These are phyloP conservation scores for Hyphodiscus sp. DNA, from an alignment of 2,329 filamentous ascomycete species.

Conservation along the genomic window DNA sequence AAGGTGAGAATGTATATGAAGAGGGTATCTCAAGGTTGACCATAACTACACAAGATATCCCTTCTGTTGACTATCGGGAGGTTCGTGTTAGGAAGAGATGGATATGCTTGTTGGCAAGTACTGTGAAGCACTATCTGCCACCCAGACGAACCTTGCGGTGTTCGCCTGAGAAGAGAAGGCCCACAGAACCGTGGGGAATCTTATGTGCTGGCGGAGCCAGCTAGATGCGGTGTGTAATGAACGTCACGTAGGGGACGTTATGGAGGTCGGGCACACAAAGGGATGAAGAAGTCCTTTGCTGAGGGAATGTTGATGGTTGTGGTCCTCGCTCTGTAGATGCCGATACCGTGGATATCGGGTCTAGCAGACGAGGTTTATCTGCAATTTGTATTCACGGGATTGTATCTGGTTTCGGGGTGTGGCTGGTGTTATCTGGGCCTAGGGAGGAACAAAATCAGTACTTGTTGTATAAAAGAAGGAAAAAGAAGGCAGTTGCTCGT, in stretches of 20 bases:
- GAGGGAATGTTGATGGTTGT: slow-evolving; percentile 76
- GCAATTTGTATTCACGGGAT: slow-evolving; percentile 34
- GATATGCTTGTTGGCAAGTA: slow-evolving; percentile 33
- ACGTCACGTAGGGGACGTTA: slow-evolving; percentile 74
- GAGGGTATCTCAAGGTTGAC: slow-evolving; percentile 73
- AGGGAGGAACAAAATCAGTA: slow-evolving; percentile 10
- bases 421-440: slow-evolving; percentile 57
- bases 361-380: slow-evolving; percentile 68
- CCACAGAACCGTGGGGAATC: slow-evolving; percentile 64
- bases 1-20: slow-evolving; percentile 77
- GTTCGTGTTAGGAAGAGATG: not conserved
- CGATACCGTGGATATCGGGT: slow-evolving; percentile 90
- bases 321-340: slow-evolving; percentile 64
- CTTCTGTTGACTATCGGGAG: slow-evolving; percentile 17
- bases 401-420: slow-evolving; percentile 32
- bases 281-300: slow-evolving; percentile 73
- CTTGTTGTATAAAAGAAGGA: not conserved
- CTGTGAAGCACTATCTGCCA: slow-evolving; percentile 94
- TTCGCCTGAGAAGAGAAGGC: slow-evolving; percentile 96
- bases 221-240: slow-evolving; percentile 50
- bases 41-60: slow-evolving; percentile 55
- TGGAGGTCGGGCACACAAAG: slow-evolving; percentile 79
- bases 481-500: not conserved
- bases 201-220: slow-evolving; percentile 67
- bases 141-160: slow-evolving; percentile 94